Base-by-base conservation (phyloP, 139 green algal species). In the Ulvella scutata region DNA sequence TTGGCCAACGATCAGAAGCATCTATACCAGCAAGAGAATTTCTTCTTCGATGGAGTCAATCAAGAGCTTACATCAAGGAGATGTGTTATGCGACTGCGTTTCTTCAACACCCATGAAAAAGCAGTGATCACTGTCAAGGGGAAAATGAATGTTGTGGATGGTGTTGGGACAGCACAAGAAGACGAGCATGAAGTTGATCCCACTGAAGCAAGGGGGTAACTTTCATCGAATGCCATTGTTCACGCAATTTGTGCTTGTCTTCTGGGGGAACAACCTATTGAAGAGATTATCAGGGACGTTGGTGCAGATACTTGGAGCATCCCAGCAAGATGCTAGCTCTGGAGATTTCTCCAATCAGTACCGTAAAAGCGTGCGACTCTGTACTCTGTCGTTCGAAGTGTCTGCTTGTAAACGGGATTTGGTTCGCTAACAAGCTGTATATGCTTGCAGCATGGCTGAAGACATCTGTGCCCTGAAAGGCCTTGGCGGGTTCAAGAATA, bases 401-500 rank as follows among this genome's bases (percentile, higher is more conserved):
- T 43, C 60, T 26, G n/a, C 51, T 67, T 31, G 9, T 59, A 67
- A 31, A 23, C 33, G 6, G 33, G 7, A 67, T 26, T 29, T 26
- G 6, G 33, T 29, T 26, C 51, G n/a, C n/a, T 1, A 13, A 59
- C 13, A 59, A 26, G 40, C 40, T 59, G 40, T 26, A 26, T 13
- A 59, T 59, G 40, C 40, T 59, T 74, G 62, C 62, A 43, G 62
- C 6, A 38, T 33, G 23, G 29, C 23, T 26, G 33, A 29, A 31
- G 62, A 74, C 23, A 74, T 74, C 62, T 38, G 33, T 21, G 43
- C 75, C 3, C 81, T 98, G 26, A 73, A 87, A 23, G 86, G 82
- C 72, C 82, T 98, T 59, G 93, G 93, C 4, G 93, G 93, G 2
- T 98, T 98, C 78, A 60, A 80, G 33, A 98, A 98, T 82, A 73